phyloP scores from a whole-genome alignment of 108 stramenopile genomes.

The Skeletonema marinoi region DNA sequence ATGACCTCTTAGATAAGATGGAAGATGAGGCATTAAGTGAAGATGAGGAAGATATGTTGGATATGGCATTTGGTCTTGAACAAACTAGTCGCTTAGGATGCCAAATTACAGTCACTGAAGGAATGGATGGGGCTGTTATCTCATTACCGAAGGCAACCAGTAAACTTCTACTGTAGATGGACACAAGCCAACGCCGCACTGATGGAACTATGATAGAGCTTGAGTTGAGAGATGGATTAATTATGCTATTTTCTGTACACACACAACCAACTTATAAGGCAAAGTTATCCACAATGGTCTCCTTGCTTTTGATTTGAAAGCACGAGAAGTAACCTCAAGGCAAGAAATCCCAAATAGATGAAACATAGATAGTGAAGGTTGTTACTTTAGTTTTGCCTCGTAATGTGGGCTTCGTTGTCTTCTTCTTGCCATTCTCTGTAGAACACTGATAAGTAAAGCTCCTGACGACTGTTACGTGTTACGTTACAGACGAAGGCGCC shows the following conservation, averaged over 20 bases:
- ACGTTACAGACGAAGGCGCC: too few species aligned
- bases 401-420: too few species aligned
- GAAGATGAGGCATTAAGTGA: conserved; percentile 73
- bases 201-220: conserved; percentile 11
- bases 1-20: conserved; percentile 60
- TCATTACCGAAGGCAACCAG: conserved; percentile 91
- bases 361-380: too few species aligned
- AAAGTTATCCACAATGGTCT: too few species aligned
- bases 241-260: neutral
- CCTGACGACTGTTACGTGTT: too few species aligned
- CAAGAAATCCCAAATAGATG: too few species aligned
- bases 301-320: too few species aligned
- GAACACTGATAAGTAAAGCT: too few species aligned
- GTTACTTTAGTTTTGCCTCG: too few species aligned
- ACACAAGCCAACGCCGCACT: conserved; percentile 97
- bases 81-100: conserved; percentile 95
- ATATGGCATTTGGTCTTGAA: conserved; percentile 97
- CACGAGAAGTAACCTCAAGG: too few species aligned
- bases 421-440: too few species aligned
- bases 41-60: conserved; percentile 98
- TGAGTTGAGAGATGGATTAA: neutral
- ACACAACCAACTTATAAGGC: neutral
- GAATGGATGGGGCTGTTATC: conserved; percentile 93
- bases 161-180: conserved; percentile 99
- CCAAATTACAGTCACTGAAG: conserved; percentile 83